Base-by-base conservation (phyloP, 805 yeast species). In the Maudiozyma bulderi region DNA sequence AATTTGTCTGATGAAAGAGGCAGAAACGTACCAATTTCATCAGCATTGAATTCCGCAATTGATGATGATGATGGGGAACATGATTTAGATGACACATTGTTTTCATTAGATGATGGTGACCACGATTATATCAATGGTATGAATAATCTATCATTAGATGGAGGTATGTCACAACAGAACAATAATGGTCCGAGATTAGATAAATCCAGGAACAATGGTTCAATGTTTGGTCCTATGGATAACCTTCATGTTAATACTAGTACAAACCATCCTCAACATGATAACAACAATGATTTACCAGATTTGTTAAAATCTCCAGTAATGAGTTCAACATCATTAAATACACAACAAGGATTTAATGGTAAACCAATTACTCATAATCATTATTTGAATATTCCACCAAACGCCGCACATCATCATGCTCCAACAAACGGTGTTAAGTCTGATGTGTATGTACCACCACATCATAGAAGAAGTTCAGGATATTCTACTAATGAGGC, bases 381-480 rank as follows among this genome's bases (percentile, higher is more conserved):
- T 32, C 37, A 42, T 15, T 31, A 14, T 10, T 32, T 30, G 29
- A 42, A 42, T 32, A 43, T 43, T 10, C 40, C 39, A 41, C n/a
- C 20, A 20, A 28, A 20, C 11, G 35, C 6, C 6, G 13, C 37
- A 32, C 30, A 37, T 8, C 38, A 35, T n/a, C 8, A n/a, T 8
- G 15, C 11, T n/a, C 1, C 38, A 35, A 20, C 26, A 20, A 20
- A 20, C 4, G 57, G 55, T 37, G 51, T 46, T 33, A 62, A 58
- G 48, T 51, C 61, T 0, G 67, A 67, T 9, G 58, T 61, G 31
- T 77, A 77, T 53, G 67, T 77, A 20, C 81, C 80, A 30, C 82
- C 82, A 11, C 81, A 77, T 56, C 80, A 75, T 50, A 68, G 82
- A 55, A 66, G 72, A 47, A 67, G 51, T 54, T 57, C 54, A 45